Conservation (phyloP, 805 yeast genomes). For the Suhomyces sp. region DNA sequence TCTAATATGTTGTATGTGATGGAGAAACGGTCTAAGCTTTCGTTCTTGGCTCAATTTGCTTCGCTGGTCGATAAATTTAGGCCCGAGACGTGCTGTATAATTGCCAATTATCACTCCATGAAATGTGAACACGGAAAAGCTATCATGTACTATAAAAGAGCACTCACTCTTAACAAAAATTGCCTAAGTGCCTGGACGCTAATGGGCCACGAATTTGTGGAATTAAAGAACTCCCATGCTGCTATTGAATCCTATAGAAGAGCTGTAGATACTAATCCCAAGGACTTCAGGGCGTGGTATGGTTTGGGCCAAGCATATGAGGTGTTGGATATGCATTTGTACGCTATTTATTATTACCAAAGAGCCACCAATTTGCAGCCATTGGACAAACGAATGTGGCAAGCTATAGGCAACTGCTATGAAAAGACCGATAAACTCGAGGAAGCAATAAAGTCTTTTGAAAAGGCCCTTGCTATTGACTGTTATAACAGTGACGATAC, state of each 20-base stretch:
- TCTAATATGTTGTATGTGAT: slow-evolving; percentile 94
- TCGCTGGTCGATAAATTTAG: slow-evolving; percentile 79
- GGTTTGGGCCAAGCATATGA: slow-evolving; percentile 98
- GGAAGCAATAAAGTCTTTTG: slow-evolving; percentile 79
- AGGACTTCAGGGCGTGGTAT: slow-evolving; percentile 96
- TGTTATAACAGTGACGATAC: slow-evolving; percentile 24
- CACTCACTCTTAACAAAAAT: slow-evolving; percentile 72
- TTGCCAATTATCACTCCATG: slow-evolving; percentile 90
- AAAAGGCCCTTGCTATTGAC: slow-evolving; percentile 65
- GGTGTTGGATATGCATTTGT: slow-evolving; percentile 90
- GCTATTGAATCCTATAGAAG: slow-evolving; percentile 93
- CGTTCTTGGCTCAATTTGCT: slow-evolving; percentile 83
- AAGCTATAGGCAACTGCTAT: slow-evolving; percentile 86
- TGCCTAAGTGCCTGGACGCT: slow-evolving; percentile 94
- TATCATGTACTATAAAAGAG: slow-evolving; percentile 87
- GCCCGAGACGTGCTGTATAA: slow-evolving; percentile 91
- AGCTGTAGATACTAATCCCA: slow-evolving; percentile 84
- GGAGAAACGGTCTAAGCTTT: slow-evolving; percentile 81
- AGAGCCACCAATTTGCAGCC: slow-evolving; percentile 87
- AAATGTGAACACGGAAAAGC: slow-evolving; percentile 94
- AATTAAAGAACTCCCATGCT: slow-evolving; percentile 92
- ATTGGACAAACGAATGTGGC: slow-evolving; percentile 92
- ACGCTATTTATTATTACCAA: slow-evolving; percentile 89
- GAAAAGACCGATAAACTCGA: slow-evolving; percentile 67
- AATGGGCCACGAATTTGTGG: slow-evolving; percentile 99